Percentiles rank a stretch among this genome's conserved stretches.
phyloP scores from a whole-genome alignment of 805 yeast species.

The Wickerhamomyces alni region DNA sequence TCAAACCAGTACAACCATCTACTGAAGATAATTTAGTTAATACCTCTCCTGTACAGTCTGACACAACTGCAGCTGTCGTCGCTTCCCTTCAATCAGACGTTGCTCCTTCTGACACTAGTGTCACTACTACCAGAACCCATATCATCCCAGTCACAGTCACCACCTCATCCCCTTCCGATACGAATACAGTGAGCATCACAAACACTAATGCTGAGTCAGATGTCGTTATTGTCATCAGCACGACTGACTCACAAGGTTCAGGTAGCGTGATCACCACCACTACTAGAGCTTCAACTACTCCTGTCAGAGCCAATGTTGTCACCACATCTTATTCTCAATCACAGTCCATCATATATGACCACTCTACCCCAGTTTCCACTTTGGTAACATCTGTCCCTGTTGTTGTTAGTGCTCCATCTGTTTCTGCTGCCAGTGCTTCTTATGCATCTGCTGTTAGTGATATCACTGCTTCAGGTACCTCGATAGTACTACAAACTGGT shows the following conservation, averaged over 20 bases:
- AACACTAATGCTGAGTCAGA: no score
- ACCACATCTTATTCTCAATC: neutral
- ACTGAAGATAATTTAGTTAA: no score
- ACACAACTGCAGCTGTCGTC: neutral
- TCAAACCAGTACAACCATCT: neutral
- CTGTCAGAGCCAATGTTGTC: no score
- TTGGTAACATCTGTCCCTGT: neutral
- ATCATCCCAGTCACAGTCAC: neutral
- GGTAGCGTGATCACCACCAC: no score
- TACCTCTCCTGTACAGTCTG: no score
- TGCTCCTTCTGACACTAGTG: conserved; percentile 13
- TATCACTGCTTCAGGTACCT: no score
- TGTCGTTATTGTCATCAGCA: no score
- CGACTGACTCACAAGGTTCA: no score
- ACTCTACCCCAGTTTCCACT: conserved; percentile 3
- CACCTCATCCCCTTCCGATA: no score
- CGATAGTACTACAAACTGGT: no score
- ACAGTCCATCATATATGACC: neutral
- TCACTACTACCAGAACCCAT: conserved; percentile 4
- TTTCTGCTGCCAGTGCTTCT: neutral
- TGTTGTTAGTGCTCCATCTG: neutral
- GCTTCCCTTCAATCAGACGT: no score
- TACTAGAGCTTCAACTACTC: conserved; percentile 4
- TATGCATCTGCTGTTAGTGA: neutral
- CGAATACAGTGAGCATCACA: no score